Percentiles rank a stretch among this genome's conserved stretches.
Evolutionary conservation across 768 basidiomycete species (phyloP).

Genomic region (Neoboletus brunneissimus): DNA sequence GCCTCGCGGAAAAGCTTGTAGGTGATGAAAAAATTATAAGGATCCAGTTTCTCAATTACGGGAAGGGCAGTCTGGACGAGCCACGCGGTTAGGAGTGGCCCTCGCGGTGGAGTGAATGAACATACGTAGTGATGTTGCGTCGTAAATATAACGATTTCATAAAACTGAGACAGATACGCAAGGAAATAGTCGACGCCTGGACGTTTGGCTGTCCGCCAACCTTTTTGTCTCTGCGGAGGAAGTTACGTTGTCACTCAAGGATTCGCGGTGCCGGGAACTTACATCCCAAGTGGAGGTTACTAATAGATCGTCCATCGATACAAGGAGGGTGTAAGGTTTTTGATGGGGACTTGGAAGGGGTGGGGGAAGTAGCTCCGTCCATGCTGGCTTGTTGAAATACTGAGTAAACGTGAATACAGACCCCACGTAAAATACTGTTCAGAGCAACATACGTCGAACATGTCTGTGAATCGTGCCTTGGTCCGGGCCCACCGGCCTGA

Average conservation of each 20-base stretch:
- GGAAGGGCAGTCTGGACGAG: slow-evolving; percentile 75
- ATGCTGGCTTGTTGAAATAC: slow-evolving; percentile 93
- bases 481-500: slow-evolving; percentile 65
- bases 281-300: slow-evolving; percentile 96
- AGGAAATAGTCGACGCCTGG: slow-evolving; percentile 99
- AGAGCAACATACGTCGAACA: slow-evolving; percentile 60
- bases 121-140: slow-evolving; percentile 84
- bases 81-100: not conserved
- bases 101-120: slow-evolving; percentile 12
- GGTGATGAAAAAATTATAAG: slow-evolving; percentile 83
- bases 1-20: slow-evolving; percentile 93
- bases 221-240: slow-evolving; percentile 71
- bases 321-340: slow-evolving; percentile 87
- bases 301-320: slow-evolving; percentile 90
- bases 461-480: slow-evolving; percentile 54
- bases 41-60: slow-evolving; percentile 90
- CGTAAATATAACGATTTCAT: slow-evolving; percentile 96
- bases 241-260: not conserved
- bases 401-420: slow-evolving; percentile 28
- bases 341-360: slow-evolving; percentile 78
- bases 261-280: slow-evolving; percentile 34
- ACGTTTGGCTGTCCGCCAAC: slow-evolving; percentile 97
- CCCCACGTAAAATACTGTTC: not conserved
- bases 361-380: slow-evolving; percentile 88
- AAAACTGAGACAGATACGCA: slow-evolving; percentile 95